These are phyloP conservation scores for Cardamine resedifolia DNA, from an alignment of 345 rosid genomes.

Conservation along the genomic window DNA sequence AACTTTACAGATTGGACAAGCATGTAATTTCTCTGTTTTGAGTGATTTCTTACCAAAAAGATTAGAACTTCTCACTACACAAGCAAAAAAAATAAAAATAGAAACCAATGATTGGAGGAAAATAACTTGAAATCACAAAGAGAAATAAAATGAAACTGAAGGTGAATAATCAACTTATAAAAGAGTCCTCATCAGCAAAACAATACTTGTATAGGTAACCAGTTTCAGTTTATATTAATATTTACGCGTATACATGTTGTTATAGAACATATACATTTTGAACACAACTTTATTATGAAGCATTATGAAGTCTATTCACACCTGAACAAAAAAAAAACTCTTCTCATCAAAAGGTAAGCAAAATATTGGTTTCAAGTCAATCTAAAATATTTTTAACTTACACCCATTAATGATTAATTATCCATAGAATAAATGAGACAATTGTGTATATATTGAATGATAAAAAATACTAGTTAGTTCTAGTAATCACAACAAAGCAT, in stretches of 20 bases:
- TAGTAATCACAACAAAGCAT: background rate
- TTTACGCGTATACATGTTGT: background rate
- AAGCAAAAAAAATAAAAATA: conserved; percentile 1
- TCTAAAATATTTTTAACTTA: background rate
- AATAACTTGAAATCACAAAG: background rate
- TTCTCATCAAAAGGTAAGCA: background rate
- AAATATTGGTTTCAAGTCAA: background rate
- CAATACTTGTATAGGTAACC: background rate
- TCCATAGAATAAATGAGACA: background rate
- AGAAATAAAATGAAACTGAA: background rate
- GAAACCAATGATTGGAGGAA: background rate
- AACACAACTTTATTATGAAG: background rate
- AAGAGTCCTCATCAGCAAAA: background rate
- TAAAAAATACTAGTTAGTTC: background rate
- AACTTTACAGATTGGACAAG: conserved; percentile 33
- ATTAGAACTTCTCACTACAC: background rate
- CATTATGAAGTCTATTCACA: background rate
- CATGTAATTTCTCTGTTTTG: background rate
- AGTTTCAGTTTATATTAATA: background rate
- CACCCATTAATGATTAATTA: background rate
- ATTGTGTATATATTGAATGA: background rate
- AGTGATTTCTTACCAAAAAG: background rate
- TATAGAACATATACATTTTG: background rate
- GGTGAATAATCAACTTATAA: background rate
- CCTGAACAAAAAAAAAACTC: background rate